Evolutionary conservation across 2,329 filamentous ascomycete genomes (phyloP), one percentile per base, ranked within the genome.

Genomic region (Exserohilum rostratum): DNA sequence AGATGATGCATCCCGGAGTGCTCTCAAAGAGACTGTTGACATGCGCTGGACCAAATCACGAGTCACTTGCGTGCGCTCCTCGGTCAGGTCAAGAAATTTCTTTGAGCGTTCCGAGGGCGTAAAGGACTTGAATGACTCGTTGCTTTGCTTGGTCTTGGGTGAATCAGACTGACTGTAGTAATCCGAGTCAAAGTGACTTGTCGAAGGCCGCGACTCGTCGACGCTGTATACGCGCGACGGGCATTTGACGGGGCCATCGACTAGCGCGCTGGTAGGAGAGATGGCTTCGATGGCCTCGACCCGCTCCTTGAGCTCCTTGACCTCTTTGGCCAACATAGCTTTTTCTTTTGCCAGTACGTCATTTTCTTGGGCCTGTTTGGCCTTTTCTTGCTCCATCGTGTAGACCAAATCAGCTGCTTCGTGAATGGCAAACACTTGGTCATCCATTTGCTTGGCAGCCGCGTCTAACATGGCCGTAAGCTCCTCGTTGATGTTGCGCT

Each of bases 101-200:
- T 55, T 68, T 10, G 71, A 71, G n/a, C 65, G 67, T 39, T 68
- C 66, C 4, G 68, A 69, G 9, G 65, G 63, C 3, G 55, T 46
- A 1, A 61, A 34, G 9, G 58, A 61, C 13, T 22, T 46, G n/a
- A 65, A 37, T 0, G 64, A 66, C 15, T 66, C 62, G 13, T 52
- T 66, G 46, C 64, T 67, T 2, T 46, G 30, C 39, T 65, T 62
- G 13, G 57, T 57, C 25, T 62, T 66, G 33, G 71, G 72, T 20
- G 71, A 74, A 6, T 55, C 64, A 37, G 71, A 68, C 50, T 74
- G 72, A 43, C 71, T 74, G 55, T 72, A 75, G 48, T 75, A 75
- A 40, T 75, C 72, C 15, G 72, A 75, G 44, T 73, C 69, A 34
- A 70, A 68, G 40, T 73, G 66, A 31, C 66, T 70, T 9, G 71